Base-by-base conservation (phyloP, 2,329 filamentous ascomycete species). In the Neonectria coccinea region DNA sequence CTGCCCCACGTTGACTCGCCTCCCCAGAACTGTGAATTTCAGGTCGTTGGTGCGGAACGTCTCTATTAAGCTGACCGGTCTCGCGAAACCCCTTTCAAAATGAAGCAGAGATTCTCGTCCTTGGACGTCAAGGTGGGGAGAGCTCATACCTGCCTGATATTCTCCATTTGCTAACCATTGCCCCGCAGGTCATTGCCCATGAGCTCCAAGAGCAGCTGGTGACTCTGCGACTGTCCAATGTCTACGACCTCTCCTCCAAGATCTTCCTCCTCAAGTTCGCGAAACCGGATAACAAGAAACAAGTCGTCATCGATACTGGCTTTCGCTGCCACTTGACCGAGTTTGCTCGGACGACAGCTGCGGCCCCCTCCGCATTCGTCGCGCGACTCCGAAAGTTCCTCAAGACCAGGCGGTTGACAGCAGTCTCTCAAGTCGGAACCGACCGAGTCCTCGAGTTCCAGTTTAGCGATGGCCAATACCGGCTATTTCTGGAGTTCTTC, bases 191-290 rank as follows among this genome's bases (percentile, higher is more conserved):
- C 80, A 97, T 98, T 76, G 92, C 94, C 61, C 93, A 97, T 78
- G 96, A 99, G 86, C 91, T 99, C 67, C 91, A 93, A 64, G 84
- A 87, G 67, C 88, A 86, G 69, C 86, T 99, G 58, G 88, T 91
- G 63, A 88, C 89, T 64, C 85, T 98, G 67, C 92, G 96, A 68
- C 87, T 98, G 55, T 89, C 92, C 67, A 99, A 99, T 77, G 91
- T 97, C 78, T 98, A 99, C 82, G 96, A 99, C 79, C 88, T 99
- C 64, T 97, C 93, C 67, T 94, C 94, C 69, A 94, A 95, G 76
- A 97, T 98, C 75, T 93, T 98, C 76, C 89, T 98, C 27, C 87
- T 99, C 79, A 98, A 97, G 77, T 96, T 99, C 76, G 90, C 94
- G 59, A 97, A 96, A 78, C 93, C 95, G 47, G 91, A 95, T 75